phyloP scores from a whole-genome alignment of 2,329 filamentous ascomycete species.

The Xylariaceae sp. region DNA sequence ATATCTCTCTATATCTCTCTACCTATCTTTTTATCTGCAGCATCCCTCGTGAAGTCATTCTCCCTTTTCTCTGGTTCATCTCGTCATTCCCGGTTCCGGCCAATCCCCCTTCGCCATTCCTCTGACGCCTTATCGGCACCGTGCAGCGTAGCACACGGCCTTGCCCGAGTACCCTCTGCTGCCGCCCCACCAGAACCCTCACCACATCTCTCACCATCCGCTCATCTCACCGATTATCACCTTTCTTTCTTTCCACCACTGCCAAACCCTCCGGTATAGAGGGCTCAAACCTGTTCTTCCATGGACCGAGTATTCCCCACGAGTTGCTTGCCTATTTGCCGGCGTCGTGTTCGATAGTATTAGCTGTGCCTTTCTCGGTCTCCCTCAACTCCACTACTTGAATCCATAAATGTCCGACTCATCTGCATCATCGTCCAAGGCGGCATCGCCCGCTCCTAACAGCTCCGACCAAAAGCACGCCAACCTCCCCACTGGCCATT shows the following conservation, averaged over 20 bases:
- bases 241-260: conserved; percentile 1
- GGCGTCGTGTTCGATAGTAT: conserved; percentile 27
- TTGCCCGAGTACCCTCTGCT: neutral
- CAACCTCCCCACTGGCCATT: conserved; percentile 53
- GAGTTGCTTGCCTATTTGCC: conserved; percentile 21
- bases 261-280: conserved; percentile 14
- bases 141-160: no score
- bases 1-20: conserved; percentile 2
- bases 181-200: neutral
- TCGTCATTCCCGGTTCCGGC: no score
- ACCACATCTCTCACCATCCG: neutral
- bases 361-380: conserved; percentile 13
- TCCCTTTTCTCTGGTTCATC: no score
- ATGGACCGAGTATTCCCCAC: conserved; percentile 30
- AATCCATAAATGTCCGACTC: conserved; percentile 22
- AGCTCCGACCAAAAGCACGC: conserved; percentile 36
- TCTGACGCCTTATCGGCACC: no score
- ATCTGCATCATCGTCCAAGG: conserved; percentile 28
- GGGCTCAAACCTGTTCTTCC: conserved; percentile 23
- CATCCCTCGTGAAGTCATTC: conserved; percentile 8
- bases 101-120: no score
- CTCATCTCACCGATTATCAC: neutral
- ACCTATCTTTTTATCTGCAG: conserved; percentile 15
- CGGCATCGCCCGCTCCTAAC: conserved; percentile 17
- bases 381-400: neutral